phyloP scores from a whole-genome alignment of 345 rosid genomes.

The Eucalyptus virginea region DNA sequence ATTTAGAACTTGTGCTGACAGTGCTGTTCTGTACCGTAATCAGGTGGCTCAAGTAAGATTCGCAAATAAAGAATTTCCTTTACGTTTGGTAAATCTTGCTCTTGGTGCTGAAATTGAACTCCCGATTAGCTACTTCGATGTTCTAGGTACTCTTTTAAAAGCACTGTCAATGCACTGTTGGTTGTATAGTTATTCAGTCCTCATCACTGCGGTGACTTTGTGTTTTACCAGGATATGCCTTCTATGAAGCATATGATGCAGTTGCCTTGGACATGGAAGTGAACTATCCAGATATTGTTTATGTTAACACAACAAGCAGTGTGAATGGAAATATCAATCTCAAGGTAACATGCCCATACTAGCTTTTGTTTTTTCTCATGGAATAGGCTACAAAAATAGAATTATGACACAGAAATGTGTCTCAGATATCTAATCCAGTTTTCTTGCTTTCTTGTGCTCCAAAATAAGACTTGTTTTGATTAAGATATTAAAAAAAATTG shows the following conservation, averaged over 20 bases:
- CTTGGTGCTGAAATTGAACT: slow-evolving; percentile 70
- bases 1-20: neutral
- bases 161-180: neutral
- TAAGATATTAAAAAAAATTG: neutral
- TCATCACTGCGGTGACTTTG: neutral
- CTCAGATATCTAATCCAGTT: neutral
- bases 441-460: neutral
- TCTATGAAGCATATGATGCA: slow-evolving; percentile 62
- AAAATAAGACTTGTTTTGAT: neutral
- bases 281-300: slow-evolving; percentile 60
- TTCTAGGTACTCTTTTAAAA: slow-evolving; percentile 33
- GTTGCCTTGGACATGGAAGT: slow-evolving; percentile 43
- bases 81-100: slow-evolving; percentile 47
- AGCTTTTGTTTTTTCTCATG: neutral
- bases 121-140: slow-evolving; percentile 56
- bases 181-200: neutral
- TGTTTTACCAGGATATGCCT: slow-evolving; percentile 49
- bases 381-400: neutral
- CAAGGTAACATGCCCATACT: slow-evolving; percentile 35
- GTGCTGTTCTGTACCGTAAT: neutral
- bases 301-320: slow-evolving; percentile 19
- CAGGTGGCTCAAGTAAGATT: slow-evolving; percentile 90
- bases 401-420: neutral
- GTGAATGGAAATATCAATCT: slow-evolving; percentile 31
- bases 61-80: slow-evolving; percentile 26